Percentiles rank a stretch among this genome's conserved stretches.
Conservation (phyloP, 2,329 filamentous ascomycete genomes). For the Neofusicoccum sp. region DNA sequence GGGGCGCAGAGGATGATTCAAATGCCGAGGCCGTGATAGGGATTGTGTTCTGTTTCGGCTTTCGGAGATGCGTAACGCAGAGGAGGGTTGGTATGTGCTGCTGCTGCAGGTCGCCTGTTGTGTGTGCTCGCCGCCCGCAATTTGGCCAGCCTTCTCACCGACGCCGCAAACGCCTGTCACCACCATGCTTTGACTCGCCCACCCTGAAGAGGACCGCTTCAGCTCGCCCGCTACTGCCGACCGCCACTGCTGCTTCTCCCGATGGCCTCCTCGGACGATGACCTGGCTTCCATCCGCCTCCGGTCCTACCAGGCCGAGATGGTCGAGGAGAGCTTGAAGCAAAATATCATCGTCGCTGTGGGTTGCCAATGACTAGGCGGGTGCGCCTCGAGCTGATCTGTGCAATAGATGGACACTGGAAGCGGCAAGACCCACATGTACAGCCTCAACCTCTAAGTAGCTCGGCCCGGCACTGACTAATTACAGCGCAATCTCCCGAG, state of each 20-base stretch:
- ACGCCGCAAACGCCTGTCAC: background rate
- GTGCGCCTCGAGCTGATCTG: background rate
- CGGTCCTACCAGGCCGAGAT: constrained; percentile 51
- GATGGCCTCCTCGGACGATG: background rate
- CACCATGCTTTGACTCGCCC: background rate
- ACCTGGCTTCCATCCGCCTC: constrained; percentile 27
- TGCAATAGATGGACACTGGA: constrained; percentile 45
- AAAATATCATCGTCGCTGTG: constrained; percentile 47
- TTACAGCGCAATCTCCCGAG: constrained; percentile 28
- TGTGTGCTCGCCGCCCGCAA: background rate
- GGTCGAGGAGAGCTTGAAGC: constrained; percentile 44
- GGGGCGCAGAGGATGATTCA: too few relatives aligned
- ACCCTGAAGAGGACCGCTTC: background rate
- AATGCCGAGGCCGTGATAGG: too few relatives aligned
- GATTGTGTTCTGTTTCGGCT: background rate
- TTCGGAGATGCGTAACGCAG: background rate
- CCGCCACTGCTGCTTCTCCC: background rate
- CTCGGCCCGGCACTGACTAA: background rate
- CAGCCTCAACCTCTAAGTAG: background rate
- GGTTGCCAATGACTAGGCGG: background rate
- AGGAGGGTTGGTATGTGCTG: background rate
- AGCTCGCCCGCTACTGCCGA: background rate
- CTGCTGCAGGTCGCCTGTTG: background rate
- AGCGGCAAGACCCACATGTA: constrained; percentile 50
- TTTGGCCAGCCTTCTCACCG: background rate